Conservation (phyloP, 1,139 yeast species). For the Suhomyces terraborum region DNA sequence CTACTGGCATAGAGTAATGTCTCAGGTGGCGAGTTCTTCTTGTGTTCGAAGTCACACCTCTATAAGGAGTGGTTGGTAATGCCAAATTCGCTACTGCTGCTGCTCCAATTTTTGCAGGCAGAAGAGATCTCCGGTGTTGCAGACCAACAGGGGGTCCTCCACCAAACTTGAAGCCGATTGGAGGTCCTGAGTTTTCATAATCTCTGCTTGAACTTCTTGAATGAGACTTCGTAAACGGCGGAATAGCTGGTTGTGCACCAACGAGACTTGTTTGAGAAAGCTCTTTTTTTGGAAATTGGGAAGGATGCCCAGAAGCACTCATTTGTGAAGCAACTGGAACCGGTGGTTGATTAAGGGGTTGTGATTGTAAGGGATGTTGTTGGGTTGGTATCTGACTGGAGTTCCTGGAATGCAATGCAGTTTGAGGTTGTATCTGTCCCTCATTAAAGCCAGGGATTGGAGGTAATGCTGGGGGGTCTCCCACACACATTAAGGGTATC, state of each 20-base stretch:
- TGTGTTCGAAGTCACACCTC: constrained; percentile 17
- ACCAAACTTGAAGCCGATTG: constrained; percentile 46
- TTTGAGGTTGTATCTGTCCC: constrained; percentile 2
- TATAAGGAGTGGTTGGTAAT: constrained; percentile 36
- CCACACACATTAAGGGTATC: constrained; percentile 65
- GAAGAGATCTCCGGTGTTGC: constrained; percentile 44
- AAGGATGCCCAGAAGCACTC: background rate
- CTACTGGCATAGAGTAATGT: constrained; percentile 48
- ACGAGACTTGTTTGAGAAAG: background rate
- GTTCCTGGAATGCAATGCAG: constrained; percentile 1
- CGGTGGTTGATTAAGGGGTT: background rate
- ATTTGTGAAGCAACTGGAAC: constrained; percentile 1
- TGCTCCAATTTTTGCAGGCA: constrained; percentile 76
- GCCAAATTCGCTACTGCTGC: constrained; percentile 63
- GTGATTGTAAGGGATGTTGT: background rate
- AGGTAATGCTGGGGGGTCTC: constrained; percentile 14
- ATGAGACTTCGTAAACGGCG: constrained; percentile 6
- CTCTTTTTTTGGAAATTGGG: background rate
- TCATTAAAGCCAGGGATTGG: constrained; percentile 1
- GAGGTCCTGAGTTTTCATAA: constrained; percentile 27
- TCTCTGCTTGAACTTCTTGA: constrained; percentile 15
- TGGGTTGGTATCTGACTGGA: background rate
- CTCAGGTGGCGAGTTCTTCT: constrained; percentile 39
- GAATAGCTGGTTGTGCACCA: background rate
- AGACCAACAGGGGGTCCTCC: constrained; percentile 23